Evolutionary conservation across 352 stramenopile genomes (phyloP).

Genomic region (Globisporangium iwayamae): DNA sequence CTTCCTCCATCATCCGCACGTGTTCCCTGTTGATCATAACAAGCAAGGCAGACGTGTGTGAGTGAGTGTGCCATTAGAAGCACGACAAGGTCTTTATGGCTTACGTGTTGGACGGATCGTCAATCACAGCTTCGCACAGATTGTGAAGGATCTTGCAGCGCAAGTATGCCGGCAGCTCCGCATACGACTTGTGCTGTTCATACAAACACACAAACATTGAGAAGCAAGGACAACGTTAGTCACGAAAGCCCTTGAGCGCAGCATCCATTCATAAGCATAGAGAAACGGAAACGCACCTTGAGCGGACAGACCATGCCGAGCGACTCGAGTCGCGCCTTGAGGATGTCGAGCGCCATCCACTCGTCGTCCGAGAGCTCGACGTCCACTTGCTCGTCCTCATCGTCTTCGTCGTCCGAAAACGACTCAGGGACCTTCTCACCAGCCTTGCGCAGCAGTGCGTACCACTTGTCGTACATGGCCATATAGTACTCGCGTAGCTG

Average conservation of each 20-base stretch:
- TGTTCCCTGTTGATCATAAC: conserved; percentile 45
- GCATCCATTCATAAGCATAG: neutral
- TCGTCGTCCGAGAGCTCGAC: conserved; percentile 79
- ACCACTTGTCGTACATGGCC: conserved; percentile 80
- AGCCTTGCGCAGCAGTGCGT: conserved; percentile 68
- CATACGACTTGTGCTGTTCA: conserved; percentile 66
- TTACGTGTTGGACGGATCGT: conserved; percentile 73
- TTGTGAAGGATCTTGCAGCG: conserved; percentile 83
- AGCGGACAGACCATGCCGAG: conserved; percentile 53
- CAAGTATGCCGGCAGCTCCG: conserved; percentile 59
- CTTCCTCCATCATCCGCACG: conserved; percentile 85
- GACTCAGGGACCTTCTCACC: conserved; percentile 60
- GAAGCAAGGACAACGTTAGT: neutral
- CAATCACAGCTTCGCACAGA: conserved; percentile 76
- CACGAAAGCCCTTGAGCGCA: neutral
- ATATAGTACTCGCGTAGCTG: conserved; percentile 82
- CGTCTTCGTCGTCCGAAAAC: conserved; percentile 66
- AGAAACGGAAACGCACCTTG: conserved; percentile 28
- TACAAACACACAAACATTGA: conserved; percentile 2
- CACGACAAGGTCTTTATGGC: neutral
- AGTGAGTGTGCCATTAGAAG: conserved; percentile 2
- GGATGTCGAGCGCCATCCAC: conserved; percentile 63
- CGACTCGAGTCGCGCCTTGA: conserved; percentile 48
- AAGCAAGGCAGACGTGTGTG: neutral
- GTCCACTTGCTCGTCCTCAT: conserved; percentile 46